phyloP scores from a whole-genome alignment of 2,329 filamentous ascomycete genomes.

The Coniochaeta prunicola region DNA sequence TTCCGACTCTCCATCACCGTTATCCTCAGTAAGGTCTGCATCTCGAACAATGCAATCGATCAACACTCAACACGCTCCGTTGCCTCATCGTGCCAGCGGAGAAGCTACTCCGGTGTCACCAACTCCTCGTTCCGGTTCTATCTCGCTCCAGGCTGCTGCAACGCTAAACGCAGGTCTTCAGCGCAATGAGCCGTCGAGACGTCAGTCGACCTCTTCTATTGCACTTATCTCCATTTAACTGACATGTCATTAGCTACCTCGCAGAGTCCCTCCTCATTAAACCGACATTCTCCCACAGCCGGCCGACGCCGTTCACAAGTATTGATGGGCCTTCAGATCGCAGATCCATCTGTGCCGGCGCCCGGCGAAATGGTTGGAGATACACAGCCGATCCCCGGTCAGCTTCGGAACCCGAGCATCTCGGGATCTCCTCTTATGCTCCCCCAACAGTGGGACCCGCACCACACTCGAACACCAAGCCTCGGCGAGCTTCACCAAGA shows the following conservation, averaged over 20 bases:
- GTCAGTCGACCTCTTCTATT: conserved; percentile 29
- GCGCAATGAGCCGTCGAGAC: conserved; percentile 48
- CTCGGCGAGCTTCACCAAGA: conserved; percentile 73
- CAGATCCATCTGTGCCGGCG: conserved; percentile 59
- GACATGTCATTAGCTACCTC: conserved; percentile 35
- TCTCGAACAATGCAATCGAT: conserved; percentile 28
- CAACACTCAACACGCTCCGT: conserved; percentile 15
- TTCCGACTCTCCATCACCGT: conserved; percentile 20
- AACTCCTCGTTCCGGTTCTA: conserved; percentile 57
- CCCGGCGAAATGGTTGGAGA: conserved; percentile 61
- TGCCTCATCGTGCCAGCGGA: conserved; percentile 18
- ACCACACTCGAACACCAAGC: conserved; percentile 62
- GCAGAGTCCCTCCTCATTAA: conserved; percentile 41
- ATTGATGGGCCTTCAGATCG: conserved; percentile 66
- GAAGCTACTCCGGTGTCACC: conserved; percentile 44
- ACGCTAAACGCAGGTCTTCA: conserved; percentile 72
- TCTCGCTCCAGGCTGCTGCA: conserved; percentile 68
- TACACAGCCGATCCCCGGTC: conserved; percentile 37
- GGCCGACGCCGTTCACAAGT: conserved; percentile 61
- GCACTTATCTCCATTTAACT: neutral
- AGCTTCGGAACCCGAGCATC: conserved; percentile 5
- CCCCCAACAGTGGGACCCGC: conserved; percentile 37
- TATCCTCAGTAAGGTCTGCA: neutral
- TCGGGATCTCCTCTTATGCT: conserved; percentile 1
- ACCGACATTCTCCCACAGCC: conserved; percentile 36